Evolutionary conservation across 495 filamentous ascomycete genomes (phyloP).

Genomic region (Recurvomyces mirabilis): DNA sequence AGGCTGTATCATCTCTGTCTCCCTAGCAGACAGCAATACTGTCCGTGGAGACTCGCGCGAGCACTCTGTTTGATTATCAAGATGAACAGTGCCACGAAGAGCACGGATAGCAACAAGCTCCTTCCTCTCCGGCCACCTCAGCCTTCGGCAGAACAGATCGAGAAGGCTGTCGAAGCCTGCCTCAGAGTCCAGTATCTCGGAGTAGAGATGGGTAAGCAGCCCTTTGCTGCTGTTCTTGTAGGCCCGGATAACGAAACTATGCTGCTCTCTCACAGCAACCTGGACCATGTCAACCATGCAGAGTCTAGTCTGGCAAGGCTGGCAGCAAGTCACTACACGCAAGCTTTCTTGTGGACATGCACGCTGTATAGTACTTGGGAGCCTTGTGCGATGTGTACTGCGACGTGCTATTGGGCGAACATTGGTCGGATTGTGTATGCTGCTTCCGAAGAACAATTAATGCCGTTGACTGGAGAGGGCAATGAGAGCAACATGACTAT

Average conservation of each 20-base stretch:
- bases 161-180: constrained; percentile 29
- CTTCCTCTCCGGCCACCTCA: constrained; percentile 15
- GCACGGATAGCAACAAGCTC: too few relatives aligned
- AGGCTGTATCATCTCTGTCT: too few relatives aligned
- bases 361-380: constrained; percentile 47
- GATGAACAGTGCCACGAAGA: too few relatives aligned
- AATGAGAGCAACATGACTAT: constrained; percentile 46
- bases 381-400: constrained; percentile 46
- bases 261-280: constrained; percentile 37
- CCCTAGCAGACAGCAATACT: too few relatives aligned
- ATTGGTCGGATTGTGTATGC: constrained; percentile 45
- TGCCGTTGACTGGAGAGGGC: constrained; percentile 34
- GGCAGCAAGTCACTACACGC: constrained; percentile 40
- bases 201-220: constrained; percentile 36
- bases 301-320: constrained; percentile 41
- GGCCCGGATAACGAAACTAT: constrained; percentile 41
- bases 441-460: constrained; percentile 39
- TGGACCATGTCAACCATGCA: constrained; percentile 46
- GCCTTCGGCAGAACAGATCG: constrained; percentile 32
- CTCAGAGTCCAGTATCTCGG: constrained; percentile 34
- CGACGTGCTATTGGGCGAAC: constrained; percentile 42
- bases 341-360: constrained; percentile 38
- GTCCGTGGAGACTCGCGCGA: too few relatives aligned
- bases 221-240: constrained; percentile 40
- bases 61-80: too few relatives aligned